Evolutionary conservation across 495 filamentous ascomycete genomes (phyloP), one percentile per base, ranked within the genome.

Genomic region (Chaetomidium leptoderma): DNA sequence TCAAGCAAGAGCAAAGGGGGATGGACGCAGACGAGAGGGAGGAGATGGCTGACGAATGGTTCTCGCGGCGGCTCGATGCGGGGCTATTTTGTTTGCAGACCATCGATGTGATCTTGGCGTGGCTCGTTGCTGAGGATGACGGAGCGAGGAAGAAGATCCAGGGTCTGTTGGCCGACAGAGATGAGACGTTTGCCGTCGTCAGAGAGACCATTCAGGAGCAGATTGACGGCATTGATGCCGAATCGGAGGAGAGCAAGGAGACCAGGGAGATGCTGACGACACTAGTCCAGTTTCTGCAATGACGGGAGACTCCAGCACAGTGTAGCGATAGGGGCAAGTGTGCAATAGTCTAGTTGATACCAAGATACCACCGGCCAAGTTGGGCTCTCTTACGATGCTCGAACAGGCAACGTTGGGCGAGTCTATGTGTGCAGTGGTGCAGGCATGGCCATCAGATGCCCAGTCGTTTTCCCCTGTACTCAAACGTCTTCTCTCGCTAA

Each of bases 71-170:
- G 21, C 75, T 97, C 30, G 92, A 97, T 64, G 91, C 87, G 0
- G 93, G 93, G 0, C 66, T 97, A 19, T 97, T 90, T 72, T 87
- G 80, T 27, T 73, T 97, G 52, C 90, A 96, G 73, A 90, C 86
- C 7, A 81, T 92, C 44, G 93, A 97, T 74, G 82, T 90, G 11
- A 85, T 97, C 35, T 67, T 97, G 36, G 90, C 93, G 21, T 99
- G 95, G 95, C 76, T 97, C 19, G 76, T 90, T 14, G 95, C 92
- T 2, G 95, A 99, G 70, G 95, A 97, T 66, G 83, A 83, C 44
- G 91, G 90, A 0, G 88, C 90, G 6, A 83, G 78, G 70, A 78
- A 72, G 37, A 87, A 81, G 70, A 83, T 97, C 19, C 60, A 77
- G 24, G 73, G 72, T 19, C 66, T 86, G 26, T 72, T 96, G 30